Conservation (phyloP, 2,329 filamentous ascomycete genomes). For the Volutella citrinella region DNA sequence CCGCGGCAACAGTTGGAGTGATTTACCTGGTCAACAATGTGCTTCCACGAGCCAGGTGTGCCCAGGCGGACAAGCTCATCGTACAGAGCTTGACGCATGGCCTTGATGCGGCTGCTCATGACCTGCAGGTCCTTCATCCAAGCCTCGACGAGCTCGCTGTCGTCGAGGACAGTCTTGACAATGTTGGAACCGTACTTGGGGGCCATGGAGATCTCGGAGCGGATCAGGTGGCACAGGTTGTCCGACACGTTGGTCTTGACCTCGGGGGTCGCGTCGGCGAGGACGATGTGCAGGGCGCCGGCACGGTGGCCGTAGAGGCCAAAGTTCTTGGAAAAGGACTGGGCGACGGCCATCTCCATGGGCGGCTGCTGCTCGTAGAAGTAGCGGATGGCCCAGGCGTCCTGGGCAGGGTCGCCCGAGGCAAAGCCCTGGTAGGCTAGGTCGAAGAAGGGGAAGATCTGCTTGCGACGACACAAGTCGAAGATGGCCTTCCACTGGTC, state of each 20-base stretch:
- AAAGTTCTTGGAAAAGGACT: slow-evolving; percentile 97
- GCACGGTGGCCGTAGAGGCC: slow-evolving; percentile 96
- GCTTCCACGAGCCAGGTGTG: slow-evolving; percentile 89
- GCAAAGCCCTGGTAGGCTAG: slow-evolving; percentile 97
- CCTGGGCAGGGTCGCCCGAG: slow-evolving; percentile 77
- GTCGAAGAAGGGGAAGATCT: slow-evolving; percentile 97
- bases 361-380: slow-evolving; percentile 75
- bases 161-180: slow-evolving; percentile 79
- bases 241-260: slow-evolving; percentile 10
- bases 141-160: slow-evolving; percentile 72
- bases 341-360: slow-evolving; percentile 81
- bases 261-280: slow-evolving; percentile 79
- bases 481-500: slow-evolving; percentile 94
- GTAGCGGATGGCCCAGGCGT: slow-evolving; percentile 86
- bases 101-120: slow-evolving; percentile 92
- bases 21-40: slow-evolving; percentile 73
- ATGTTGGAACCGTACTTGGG: slow-evolving; percentile 91
- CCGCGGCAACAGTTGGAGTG: no score
- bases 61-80: slow-evolving; percentile 77
- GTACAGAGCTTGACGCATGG: slow-evolving; percentile 79
- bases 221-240: slow-evolving; percentile 63
- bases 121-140: slow-evolving; percentile 89
- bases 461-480: slow-evolving; percentile 66
- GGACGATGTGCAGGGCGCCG: slow-evolving; percentile 90
- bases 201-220: slow-evolving; percentile 94